A percentile compares a stretch with the other conserved stretches of the same genome.
phyloP scores from a whole-genome alignment of 768 basidiomycete genomes.

The Strobilomyces confusus region DNA sequence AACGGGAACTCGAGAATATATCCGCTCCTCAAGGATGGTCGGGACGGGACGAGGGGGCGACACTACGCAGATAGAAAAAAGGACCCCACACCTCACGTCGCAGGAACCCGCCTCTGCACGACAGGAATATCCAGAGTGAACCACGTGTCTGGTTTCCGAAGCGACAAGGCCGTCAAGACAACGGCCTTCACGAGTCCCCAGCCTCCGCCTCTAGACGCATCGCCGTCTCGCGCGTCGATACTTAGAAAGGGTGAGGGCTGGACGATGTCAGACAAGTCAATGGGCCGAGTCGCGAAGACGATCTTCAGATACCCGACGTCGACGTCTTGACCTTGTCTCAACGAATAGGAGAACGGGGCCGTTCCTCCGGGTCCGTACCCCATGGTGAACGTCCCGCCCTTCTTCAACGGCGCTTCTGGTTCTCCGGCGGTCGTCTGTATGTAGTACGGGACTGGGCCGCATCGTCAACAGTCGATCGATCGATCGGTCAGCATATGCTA shows the following conservation, averaged over 20 bases:
- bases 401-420: conserved; percentile 8
- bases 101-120: background rate
- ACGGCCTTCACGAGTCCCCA: background rate
- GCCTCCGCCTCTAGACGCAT: background rate
- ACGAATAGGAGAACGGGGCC: conserved; percentile 29
- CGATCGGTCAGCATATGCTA: background rate
- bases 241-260: conserved; percentile 33
- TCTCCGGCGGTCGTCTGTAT: background rate
- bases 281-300: conserved; percentile 36
- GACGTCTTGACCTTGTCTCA: conserved; percentile 28
- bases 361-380: conserved; percentile 39
- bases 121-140: background rate
- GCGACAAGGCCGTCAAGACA: background rate
- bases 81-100: background rate
- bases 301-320: conserved; percentile 42
- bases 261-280: conserved; percentile 32
- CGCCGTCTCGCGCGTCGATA: background rate
- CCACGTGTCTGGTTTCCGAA: background rate
- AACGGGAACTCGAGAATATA: background rate
- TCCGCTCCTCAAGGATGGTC: no score
- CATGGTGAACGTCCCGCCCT: conserved; percentile 24
- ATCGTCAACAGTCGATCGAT: background rate
- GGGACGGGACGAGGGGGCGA: background rate
- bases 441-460: conserved; percentile 9
- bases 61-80: background rate